Conservation (phyloP, 1,139 yeast genomes). For the Sporopachydermia cereana region DNA sequence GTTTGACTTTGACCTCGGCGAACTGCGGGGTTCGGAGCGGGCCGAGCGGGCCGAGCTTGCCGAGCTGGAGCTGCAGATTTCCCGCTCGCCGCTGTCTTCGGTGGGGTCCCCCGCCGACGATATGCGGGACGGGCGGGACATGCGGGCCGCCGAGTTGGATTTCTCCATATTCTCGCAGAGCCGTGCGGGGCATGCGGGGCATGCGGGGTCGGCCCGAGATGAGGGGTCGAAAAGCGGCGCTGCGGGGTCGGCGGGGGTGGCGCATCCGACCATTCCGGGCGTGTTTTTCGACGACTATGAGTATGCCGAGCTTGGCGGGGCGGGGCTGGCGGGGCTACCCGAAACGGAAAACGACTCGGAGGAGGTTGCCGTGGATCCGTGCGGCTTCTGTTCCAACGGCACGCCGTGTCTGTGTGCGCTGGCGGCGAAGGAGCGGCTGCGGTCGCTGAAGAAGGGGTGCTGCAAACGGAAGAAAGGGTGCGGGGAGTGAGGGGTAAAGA, state of each 20-base stretch:
- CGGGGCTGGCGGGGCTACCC: not conserved
- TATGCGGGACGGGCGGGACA: not conserved
- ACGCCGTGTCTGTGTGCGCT: constrained; percentile 11
- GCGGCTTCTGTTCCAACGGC: constrained; percentile 12
- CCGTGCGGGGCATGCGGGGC: not conserved
- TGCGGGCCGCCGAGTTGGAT: not conserved
- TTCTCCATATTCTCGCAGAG: not conserved
- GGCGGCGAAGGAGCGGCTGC: constrained; percentile 8
- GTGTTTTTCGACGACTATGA: constrained; percentile 4
- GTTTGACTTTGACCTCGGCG: not conserved
- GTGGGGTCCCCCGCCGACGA: not conserved
- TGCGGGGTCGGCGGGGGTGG: constrained; percentile 12
- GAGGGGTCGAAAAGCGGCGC: not conserved
- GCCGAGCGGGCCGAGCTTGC: too few species aligned
- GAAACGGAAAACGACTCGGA: constrained; percentile 11
- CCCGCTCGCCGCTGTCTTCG: not conserved
- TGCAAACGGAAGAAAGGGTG: not conserved
- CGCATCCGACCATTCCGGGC: constrained; percentile 6
- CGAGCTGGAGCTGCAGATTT: not conserved
- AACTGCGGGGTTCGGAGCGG: too few species aligned
- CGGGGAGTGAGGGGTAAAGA: not conserved
- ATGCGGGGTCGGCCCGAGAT: not conserved
- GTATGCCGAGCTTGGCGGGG: too few species aligned
- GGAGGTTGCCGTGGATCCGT: constrained; percentile 11
- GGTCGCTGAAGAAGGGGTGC: not conserved